Conservation (phyloP, 2,329 filamentous ascomycete species). For the Botrytis hyacinthi region DNA sequence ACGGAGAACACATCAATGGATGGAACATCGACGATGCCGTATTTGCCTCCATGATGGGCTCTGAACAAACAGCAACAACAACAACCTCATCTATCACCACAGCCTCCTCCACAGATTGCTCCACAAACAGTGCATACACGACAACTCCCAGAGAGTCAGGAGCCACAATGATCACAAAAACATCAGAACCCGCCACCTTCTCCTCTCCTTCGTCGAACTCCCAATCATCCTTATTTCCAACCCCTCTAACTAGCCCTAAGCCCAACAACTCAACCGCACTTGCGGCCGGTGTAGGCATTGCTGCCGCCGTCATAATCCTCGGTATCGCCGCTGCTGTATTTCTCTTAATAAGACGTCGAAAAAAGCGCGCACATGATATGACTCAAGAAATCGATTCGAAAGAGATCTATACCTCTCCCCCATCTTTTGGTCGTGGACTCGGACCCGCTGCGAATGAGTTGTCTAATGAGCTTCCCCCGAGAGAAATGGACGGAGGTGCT, state of each 20-base stretch:
- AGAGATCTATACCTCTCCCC: neutral
- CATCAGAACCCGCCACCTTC: neutral
- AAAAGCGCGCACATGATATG: neutral
- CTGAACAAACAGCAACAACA: neutral
- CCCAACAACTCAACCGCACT: neutral
- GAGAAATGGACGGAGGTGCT: neutral
- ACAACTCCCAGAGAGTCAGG: neutral
- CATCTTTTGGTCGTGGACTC: too few relatives aligned
- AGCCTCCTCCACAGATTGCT: neutral
- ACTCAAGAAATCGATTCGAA: neutral
- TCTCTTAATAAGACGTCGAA: neutral
- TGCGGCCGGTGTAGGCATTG: neutral
- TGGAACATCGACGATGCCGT: conserved; percentile 16
- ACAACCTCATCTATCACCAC: neutral
- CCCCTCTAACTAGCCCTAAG: neutral
- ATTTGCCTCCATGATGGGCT: conserved; percentile 5
- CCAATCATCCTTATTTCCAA: neutral
- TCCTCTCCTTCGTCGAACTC: neutral
- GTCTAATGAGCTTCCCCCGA: neutral
- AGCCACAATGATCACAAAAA: neutral
- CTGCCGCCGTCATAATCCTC: neutral
- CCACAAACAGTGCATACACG: neutral
- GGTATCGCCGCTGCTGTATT: neutral
- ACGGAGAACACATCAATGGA: conserved; percentile 18
- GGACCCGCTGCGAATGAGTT: neutral